These are phyloP conservation scores for Kwoniella europaea DNA, from an alignment of 768 basidiomycete genomes.

Conservation along the genomic window DNA sequence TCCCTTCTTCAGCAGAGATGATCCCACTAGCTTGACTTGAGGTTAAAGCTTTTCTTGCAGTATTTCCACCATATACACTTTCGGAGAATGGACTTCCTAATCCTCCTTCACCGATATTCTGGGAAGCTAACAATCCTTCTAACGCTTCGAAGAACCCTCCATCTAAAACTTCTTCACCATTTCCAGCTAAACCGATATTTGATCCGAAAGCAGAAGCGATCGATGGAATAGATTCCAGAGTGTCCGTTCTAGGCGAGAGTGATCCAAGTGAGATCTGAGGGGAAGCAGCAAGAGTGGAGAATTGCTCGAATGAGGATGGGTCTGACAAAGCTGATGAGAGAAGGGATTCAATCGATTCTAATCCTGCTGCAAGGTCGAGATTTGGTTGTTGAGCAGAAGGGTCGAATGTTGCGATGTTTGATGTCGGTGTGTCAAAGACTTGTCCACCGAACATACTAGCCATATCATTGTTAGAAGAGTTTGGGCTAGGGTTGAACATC, in stretches of 20 bases:
- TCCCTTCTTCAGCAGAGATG: background rate
- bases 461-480: background rate
- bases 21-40: slow-evolving; percentile 7
- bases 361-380: background rate
- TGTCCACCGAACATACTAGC: slow-evolving; percentile 2
- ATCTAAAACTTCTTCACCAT: background rate
- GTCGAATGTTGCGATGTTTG: background rate
- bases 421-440: background rate
- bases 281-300: slow-evolving; percentile 19
- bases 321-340: slow-evolving; percentile 12
- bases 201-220: background rate
- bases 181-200: background rate
- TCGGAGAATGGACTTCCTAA: background rate
- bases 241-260: slow-evolving; percentile 7
- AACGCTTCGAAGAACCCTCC: slow-evolving; percentile 17
- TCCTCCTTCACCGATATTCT: background rate
- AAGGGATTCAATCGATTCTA: slow-evolving; percentile 22
- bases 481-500: slow-evolving; percentile 1
- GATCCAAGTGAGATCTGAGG: slow-evolving; percentile 16
- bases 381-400: background rate
- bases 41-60: background rate
- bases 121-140: slow-evolving; percentile 10
- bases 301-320: slow-evolving; percentile 21
- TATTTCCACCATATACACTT: background rate
- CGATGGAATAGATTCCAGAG: slow-evolving; percentile 4